phyloP scores from a whole-genome alignment of 2,329 filamentous ascomycete species.

The Pseudocercospora pini-densiflorae region DNA sequence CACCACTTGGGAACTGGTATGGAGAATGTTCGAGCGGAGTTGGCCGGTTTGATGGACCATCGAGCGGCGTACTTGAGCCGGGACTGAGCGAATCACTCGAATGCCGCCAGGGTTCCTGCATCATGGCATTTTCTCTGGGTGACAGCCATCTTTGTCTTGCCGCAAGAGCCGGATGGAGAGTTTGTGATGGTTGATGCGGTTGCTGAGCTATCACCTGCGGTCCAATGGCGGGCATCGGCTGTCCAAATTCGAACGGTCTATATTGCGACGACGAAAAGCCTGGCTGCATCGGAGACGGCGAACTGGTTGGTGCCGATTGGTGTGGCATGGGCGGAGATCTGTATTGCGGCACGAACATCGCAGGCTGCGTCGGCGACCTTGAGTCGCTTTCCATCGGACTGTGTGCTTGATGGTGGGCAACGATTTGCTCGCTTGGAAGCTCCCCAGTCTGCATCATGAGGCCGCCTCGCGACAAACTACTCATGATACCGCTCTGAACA shows the following conservation, averaged over 20 bases:
- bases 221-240: neutral
- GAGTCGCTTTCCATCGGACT: constrained; percentile 12
- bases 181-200: constrained; percentile 1
- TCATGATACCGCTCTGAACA: neutral
- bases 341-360: constrained; percentile 18
- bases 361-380: constrained; percentile 15
- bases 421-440: constrained; percentile 3
- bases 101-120: constrained; percentile 15
- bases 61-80: constrained; percentile 12
- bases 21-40: constrained; percentile 13
- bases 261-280: constrained; percentile 4
- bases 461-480: neutral
- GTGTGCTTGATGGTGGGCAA: constrained; percentile 5
- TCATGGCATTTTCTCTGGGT: constrained; percentile 8
- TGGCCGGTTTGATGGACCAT: constrained; percentile 6
- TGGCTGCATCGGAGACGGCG: constrained; percentile 7
- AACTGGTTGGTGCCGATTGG: constrained; percentile 9
- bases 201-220: constrained; percentile 6
- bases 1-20: neutral
- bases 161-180: neutral
- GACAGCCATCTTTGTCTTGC: constrained; percentile 7
- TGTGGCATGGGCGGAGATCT: neutral
- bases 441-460: constrained; percentile 10
- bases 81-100: constrained; percentile 17
- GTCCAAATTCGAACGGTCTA: constrained; percentile 11